Conservation (phyloP, 495 filamentous ascomycete genomes). For the Penicillium maclennaniae region DNA sequence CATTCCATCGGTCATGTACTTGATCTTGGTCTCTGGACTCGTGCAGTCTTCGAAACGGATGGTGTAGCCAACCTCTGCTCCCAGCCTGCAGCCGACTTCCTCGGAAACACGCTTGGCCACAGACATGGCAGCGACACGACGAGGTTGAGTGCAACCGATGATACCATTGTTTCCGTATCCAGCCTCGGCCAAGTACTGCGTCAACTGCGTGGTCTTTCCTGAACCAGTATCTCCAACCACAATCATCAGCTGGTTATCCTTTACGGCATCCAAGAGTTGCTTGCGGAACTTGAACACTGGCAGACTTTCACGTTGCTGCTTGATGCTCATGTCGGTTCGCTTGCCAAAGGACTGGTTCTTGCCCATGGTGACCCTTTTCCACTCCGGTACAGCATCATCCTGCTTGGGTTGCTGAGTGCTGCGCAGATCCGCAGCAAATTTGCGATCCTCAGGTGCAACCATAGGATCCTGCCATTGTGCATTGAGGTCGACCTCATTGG, state of each 20-base stretch:
- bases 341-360: constrained; percentile 82
- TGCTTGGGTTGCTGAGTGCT: constrained; percentile 51
- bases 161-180: constrained; percentile 87
- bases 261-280: constrained; percentile 82
- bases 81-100: constrained; percentile 88
- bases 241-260: constrained; percentile 85
- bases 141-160: constrained; percentile 95
- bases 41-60: constrained; percentile 98
- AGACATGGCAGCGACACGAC: constrained; percentile 95
- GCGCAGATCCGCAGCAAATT: constrained; percentile 83
- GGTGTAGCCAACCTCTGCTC: constrained; percentile 92
- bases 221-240: constrained; percentile 97
- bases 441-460: constrained; percentile 73
- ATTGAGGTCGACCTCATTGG: constrained; percentile 76
- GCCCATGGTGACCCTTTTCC: constrained; percentile 80
- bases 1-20: constrained; percentile 99
- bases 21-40: constrained; percentile 85
- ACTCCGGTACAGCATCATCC: constrained; percentile 78
- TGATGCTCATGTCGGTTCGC: constrained; percentile 87
- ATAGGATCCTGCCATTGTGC: constrained; percentile 97
- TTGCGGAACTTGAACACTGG: constrained; percentile 89
- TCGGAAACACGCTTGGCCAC: constrained; percentile 96
- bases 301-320: constrained; percentile 86
- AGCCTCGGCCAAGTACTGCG: constrained; percentile 90
- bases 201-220: constrained; percentile 95